These are phyloP conservation scores for Hemerocallis citrina DNA, from an alignment of 106 monocot genomes.

Conservation along the genomic window DNA sequence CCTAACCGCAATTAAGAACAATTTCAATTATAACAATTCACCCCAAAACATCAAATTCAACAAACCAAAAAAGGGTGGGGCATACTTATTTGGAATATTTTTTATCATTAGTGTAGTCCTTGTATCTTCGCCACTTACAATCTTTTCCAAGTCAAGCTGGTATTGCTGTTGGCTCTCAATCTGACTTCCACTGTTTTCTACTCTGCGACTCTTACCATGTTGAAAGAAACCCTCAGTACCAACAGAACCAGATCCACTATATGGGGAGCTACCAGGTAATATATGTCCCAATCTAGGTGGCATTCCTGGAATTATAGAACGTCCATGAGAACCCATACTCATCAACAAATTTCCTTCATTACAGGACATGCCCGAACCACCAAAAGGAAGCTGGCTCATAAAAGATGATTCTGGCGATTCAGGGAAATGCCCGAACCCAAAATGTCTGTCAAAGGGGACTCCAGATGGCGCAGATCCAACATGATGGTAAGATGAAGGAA, in stretches of 20 bases:
- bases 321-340: constrained; percentile 20
- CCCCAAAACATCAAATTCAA: background rate
- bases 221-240: constrained; percentile 37
- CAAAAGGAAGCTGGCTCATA: constrained; percentile 25
- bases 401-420: constrained; percentile 47
- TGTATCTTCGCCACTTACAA: constrained; percentile 55
- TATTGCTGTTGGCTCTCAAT: constrained; percentile 44
- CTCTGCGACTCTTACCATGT: constrained; percentile 18
- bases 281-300: constrained; percentile 24
- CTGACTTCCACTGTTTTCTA: constrained; percentile 29
- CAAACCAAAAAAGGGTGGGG: background rate
- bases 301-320: constrained; percentile 23
- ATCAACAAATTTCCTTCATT: constrained; percentile 34
- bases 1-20: constrained; percentile 27
- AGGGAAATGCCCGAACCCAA: constrained; percentile 30
- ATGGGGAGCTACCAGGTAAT: constrained; percentile 23
- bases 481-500: constrained; percentile 32
- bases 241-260: constrained; percentile 17
- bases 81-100: constrained; percentile 93
- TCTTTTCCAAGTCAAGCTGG: constrained; percentile 78
- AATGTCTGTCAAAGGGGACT: constrained; percentile 45
- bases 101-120: constrained; percentile 92
- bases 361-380: constrained; percentile 25
- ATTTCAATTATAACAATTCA: background rate
- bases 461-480: constrained; percentile 81